Evolutionary conservation across 129 eudicot species (phyloP).

Genomic region (Rutidosis leptorrhynchoides): DNA sequence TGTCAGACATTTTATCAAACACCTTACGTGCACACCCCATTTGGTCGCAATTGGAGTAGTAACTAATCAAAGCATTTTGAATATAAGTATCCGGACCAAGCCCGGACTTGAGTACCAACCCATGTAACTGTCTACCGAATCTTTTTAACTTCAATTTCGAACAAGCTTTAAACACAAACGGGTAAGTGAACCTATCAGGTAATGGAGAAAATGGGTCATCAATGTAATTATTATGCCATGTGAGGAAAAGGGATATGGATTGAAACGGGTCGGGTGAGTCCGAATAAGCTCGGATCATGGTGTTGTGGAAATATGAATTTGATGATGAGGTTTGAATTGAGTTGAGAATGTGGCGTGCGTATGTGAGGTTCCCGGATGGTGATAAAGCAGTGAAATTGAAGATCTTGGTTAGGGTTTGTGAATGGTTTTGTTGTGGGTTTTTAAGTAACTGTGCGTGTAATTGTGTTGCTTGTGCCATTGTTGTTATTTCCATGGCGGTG

Average conservation of each 20-base stretch:
- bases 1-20: slow-evolving; percentile 53
- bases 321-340: slow-evolving; percentile 35
- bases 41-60: slow-evolving; percentile 36
- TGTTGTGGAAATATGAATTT: slow-evolving; percentile 53
- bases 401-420: slow-evolving; percentile 41
- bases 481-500: slow-evolving; percentile 45
- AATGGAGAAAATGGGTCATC: slow-evolving; percentile 21
- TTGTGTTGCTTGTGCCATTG: slow-evolving; percentile 55
- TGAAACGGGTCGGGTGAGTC: slow-evolving; percentile 39
- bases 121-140: slow-evolving; percentile 43
- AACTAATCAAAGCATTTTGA: slow-evolving; percentile 37
- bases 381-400: slow-evolving; percentile 58
- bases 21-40: slow-evolving; percentile 30
- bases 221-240: slow-evolving; percentile 27
- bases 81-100: slow-evolving; percentile 32
- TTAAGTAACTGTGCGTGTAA: slow-evolving; percentile 50
- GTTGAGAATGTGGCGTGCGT: slow-evolving; percentile 52
- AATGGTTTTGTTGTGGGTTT: slow-evolving; percentile 20
- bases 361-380: slow-evolving; percentile 44
- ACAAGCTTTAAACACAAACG: slow-evolving; percentile 52
- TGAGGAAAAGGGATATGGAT: slow-evolving; percentile 39
- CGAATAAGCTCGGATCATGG: slow-evolving; percentile 54
- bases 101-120: slow-evolving; percentile 33
- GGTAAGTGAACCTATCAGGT: slow-evolving; percentile 55
- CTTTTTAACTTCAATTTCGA: slow-evolving; percentile 27